Evolutionary conservation across 164 flowering plant species (phyloP).

Genomic region (Vitis amurensis): DNA sequence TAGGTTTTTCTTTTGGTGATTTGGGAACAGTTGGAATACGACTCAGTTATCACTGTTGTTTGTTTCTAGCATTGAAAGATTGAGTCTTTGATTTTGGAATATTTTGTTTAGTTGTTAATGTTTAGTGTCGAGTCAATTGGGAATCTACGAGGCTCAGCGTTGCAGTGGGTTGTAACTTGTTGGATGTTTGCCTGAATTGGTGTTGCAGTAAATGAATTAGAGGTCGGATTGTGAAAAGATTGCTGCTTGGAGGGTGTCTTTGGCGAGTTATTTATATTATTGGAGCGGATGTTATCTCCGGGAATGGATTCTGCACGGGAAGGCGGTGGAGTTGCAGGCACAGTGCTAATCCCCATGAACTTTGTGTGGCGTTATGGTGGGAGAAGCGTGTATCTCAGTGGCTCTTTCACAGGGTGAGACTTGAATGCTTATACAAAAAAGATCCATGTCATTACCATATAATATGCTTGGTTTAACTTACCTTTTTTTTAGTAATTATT

Average conservation of each 20-base stretch:
- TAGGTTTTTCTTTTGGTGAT: no score
- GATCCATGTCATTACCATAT: no score
- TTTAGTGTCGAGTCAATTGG: no score
- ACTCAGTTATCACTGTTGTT: no score
- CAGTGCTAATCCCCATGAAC: slow-evolving; percentile 41
- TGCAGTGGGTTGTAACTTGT: no score
- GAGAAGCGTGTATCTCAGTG: slow-evolving; percentile 40
- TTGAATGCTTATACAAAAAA: neutral
- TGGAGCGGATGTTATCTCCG: slow-evolving; percentile 25
- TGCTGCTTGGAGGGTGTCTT: neutral
- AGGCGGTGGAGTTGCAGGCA: slow-evolving; percentile 23
- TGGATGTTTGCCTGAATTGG: slow-evolving; percentile 8
- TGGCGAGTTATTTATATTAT: neutral
- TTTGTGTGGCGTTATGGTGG: slow-evolving; percentile 70
- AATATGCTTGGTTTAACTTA: neutral
- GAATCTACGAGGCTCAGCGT: no score
- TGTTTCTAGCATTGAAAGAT: no score
- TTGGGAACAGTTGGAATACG: no score
- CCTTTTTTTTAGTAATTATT: slow-evolving; percentile 1
- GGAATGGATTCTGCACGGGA: slow-evolving; percentile 42
- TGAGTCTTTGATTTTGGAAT: no score
- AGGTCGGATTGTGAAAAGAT: neutral
- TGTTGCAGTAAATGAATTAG: neutral
- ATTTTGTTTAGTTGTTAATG: no score
- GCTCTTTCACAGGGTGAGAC: slow-evolving; percentile 56